Conservation (phyloP, 768 basidiomycete species). For the Lentinula boryana region DNA sequence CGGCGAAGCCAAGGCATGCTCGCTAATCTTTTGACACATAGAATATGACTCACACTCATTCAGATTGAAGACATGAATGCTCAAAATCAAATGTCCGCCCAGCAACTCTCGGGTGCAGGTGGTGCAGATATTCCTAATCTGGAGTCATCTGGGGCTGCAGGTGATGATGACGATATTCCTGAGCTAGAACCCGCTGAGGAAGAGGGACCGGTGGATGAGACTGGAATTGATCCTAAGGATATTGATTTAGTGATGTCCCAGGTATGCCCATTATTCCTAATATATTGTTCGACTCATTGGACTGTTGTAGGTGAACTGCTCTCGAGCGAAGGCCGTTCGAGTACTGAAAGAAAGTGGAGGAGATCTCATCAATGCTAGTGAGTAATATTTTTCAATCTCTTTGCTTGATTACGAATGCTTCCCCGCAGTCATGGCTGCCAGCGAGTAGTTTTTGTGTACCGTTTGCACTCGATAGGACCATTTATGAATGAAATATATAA, state of each 20-base stretch:
- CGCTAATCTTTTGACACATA: not conserved
- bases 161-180: slow-evolving; percentile 74
- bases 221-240: slow-evolving; percentile 88
- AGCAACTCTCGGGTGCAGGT: slow-evolving; percentile 62
- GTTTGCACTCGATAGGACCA: slow-evolving; percentile 9
- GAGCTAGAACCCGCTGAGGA: slow-evolving; percentile 80
- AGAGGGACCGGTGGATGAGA: slow-evolving; percentile 79
- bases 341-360: slow-evolving; percentile 89
- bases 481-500: too few relatives aligned
- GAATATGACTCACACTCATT: not conserved
- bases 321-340: slow-evolving; percentile 86
- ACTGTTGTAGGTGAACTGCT: slow-evolving; percentile 71
- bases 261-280: slow-evolving; percentile 11
- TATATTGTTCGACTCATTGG: not conserved
- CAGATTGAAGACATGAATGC: slow-evolving; percentile 88
- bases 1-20: slow-evolving; percentile 84
- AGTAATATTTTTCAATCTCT: slow-evolving; percentile 29
- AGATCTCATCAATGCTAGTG: slow-evolving; percentile 95
- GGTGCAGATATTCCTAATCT: slow-evolving; percentile 33
- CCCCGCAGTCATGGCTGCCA: slow-evolving; percentile 83
- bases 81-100: slow-evolving; percentile 69
- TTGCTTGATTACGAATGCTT: slow-evolving; percentile 1
- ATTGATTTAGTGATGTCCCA: slow-evolving; percentile 88
- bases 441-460: slow-evolving; percentile 54
- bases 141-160: slow-evolving; percentile 40